Percentiles rank a stretch among this genome's conserved stretches.
These are phyloP conservation scores for Fonsecaea nubica DNA, from an alignment of 2,329 filamentous ascomycete species.

Conservation along the genomic window DNA sequence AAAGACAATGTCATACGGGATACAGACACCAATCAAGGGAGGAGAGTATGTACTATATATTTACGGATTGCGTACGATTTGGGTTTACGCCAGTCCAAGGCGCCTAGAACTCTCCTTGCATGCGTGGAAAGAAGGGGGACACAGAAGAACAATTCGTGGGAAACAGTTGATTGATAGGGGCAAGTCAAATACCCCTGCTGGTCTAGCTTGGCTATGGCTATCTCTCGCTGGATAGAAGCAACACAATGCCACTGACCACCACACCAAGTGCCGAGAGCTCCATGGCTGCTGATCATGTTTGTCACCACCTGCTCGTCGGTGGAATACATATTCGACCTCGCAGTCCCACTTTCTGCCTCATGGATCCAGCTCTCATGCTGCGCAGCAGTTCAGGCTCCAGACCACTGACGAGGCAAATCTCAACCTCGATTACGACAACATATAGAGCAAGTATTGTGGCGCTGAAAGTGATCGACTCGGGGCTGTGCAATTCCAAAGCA, in stretches of 20 bases:
- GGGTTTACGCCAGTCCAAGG: constrained; percentile 2
- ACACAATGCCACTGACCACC: neutral
- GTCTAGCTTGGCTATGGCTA: too few species aligned
- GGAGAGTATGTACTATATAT: neutral
- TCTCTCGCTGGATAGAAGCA: too few species aligned
- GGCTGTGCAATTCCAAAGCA: neutral
- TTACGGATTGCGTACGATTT: neutral
- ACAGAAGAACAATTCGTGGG: neutral
- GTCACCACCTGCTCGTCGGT: neutral
- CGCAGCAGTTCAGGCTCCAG: neutral
- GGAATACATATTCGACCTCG: neutral
- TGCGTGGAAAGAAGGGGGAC: neutral
- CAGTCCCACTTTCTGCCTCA: neutral
- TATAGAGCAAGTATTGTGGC: neutral
- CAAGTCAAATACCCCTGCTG: neutral
- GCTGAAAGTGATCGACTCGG: neutral
- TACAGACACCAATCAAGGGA: neutral
- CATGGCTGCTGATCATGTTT: neutral
- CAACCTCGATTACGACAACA: neutral
- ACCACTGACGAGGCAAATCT: neutral
- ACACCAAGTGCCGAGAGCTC: neutral
- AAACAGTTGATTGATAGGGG: neutral
- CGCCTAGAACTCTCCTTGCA: neutral
- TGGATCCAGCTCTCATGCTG: neutral
- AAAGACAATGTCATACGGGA: neutral